A percentile compares a stretch with the other conserved stretches of the same genome.
Evolutionary conservation across 768 basidiomycete genomes (phyloP).

Genomic region (Xerocomellus amylosporus): DNA sequence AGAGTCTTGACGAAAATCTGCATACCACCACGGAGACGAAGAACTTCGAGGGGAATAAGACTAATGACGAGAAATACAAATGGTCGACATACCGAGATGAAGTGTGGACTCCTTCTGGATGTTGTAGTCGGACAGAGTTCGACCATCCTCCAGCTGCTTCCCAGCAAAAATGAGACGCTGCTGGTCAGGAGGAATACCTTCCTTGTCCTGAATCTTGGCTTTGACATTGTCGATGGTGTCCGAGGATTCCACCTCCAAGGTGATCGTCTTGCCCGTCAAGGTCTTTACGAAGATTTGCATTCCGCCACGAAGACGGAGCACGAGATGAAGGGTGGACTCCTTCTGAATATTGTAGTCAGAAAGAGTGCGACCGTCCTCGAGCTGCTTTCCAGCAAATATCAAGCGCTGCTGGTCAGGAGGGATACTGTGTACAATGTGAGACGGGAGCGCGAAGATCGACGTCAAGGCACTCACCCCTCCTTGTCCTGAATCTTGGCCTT

Average conservation of each 20-base stretch:
- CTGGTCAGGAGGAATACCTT: constrained; percentile 84
- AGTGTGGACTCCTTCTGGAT: constrained; percentile 89
- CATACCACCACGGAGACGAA: constrained; percentile 88
- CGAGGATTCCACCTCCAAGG: constrained; percentile 84
- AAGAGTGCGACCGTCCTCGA: constrained; percentile 90
- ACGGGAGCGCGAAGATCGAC: background rate
- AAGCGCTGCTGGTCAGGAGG: constrained; percentile 91
- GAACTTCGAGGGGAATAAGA: constrained; percentile 38
- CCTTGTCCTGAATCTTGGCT: constrained; percentile 93
- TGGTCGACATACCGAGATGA: constrained; percentile 27
- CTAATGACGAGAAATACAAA: rapidly evolving
- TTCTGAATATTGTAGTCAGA: constrained; percentile 95
- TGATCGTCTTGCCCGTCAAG: constrained; percentile 87
- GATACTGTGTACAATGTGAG: constrained; percentile 40
- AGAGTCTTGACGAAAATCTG: constrained; percentile 88
- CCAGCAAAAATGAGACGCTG: constrained; percentile 91
- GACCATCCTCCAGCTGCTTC: constrained; percentile 89
- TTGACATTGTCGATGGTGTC: constrained; percentile 89
- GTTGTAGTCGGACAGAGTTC: constrained; percentile 87
- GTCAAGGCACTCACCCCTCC: constrained; percentile 40
- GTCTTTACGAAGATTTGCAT: constrained; percentile 87
- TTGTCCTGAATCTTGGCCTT: constrained; percentile 65
- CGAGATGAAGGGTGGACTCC: constrained; percentile 86
- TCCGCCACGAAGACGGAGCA: constrained; percentile 88
- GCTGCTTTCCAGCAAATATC: constrained; percentile 96